Evolutionary conservation across 2,329 filamentous ascomycete genomes (phyloP), one percentile per base, ranked within the genome.

Genomic region (Metarhizium sp.): DNA sequence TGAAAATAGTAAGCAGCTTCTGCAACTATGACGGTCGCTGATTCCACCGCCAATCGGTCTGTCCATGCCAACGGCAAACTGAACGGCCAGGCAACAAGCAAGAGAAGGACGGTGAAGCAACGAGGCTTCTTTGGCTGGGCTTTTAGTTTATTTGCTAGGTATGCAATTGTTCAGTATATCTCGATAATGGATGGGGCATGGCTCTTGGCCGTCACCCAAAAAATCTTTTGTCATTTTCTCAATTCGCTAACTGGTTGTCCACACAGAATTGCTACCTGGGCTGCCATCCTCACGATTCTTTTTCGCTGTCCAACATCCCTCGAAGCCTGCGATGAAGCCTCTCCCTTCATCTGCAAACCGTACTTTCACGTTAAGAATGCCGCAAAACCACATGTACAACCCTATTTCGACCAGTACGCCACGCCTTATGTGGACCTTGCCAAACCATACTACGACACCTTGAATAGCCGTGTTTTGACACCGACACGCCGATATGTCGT

Each of bases 401-500:
- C 92, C 2, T 95, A 95, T 72, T 97, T 96, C 71, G 76, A 92
- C 61, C 71, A 81, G 56, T 95, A 96, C 66, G 86, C 89, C 29
- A 87, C 86, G 6, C 89, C 90, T 2, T 94, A 96, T 66, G 82
- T 96, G 59, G 80, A 92, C 42, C 74, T 82, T 51, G 86, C 81
- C 40, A 83, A 81, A 58, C 92, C 92, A 1, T 96, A 97, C 71
- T 87, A 87, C 66, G 66, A 81, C 18, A 74, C 74, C 0, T 70
- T 83, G 50, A 77, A 87, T 60, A 80, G 84, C 61, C 73, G 78
- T 47, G 75, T 95, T 51, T 81, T 94, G 64, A 74, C 78, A 3
- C 94, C 94, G 0, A 78, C 82, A 3, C 80, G 84, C 55, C 76
- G 74, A 10, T 82, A 90, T 59, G 82, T 84, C 16, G 82, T 82